Evolutionary conservation across 2,329 filamentous ascomycete species (phyloP).

Genomic region (Fulvia fulva): DNA sequence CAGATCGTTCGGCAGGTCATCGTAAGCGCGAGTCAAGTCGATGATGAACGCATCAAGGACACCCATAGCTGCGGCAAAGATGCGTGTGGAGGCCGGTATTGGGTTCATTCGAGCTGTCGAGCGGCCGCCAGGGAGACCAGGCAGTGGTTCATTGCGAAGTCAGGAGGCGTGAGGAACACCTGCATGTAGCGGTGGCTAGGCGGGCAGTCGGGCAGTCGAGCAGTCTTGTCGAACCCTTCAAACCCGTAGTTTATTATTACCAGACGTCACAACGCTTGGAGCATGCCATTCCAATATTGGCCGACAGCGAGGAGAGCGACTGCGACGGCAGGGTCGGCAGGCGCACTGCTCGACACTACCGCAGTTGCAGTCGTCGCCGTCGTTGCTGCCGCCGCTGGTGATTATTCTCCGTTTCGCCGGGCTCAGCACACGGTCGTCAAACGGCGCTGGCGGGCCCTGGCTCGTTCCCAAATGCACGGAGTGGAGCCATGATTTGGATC

Average conservation of each 20-base stretch:
- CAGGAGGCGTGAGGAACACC: background rate
- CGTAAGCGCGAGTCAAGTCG: background rate
- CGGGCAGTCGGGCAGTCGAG: background rate
- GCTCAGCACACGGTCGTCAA: background rate
- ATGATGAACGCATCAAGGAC: background rate
- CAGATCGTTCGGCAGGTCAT: background rate
- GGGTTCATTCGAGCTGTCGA: background rate
- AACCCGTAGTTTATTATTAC: background rate
- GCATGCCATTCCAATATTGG: background rate
- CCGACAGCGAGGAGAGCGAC: background rate
- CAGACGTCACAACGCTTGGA: background rate
- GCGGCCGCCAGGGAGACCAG: background rate
- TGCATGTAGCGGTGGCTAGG: background rate
- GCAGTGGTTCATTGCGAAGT: background rate
- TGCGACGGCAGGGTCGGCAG: background rate
- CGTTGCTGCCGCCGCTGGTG: background rate
- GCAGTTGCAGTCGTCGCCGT: background rate
- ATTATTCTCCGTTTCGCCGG: background rate
- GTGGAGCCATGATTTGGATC: background rate
- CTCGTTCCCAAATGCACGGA: background rate
- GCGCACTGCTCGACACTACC: background rate
- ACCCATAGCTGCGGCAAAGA: background rate
- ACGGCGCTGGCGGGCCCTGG: background rate
- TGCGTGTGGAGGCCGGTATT: background rate
- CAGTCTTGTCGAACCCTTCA: background rate